phyloP scores from a whole-genome alignment of 78 protist species.

The Dictyostelium discoideum region DNA sequence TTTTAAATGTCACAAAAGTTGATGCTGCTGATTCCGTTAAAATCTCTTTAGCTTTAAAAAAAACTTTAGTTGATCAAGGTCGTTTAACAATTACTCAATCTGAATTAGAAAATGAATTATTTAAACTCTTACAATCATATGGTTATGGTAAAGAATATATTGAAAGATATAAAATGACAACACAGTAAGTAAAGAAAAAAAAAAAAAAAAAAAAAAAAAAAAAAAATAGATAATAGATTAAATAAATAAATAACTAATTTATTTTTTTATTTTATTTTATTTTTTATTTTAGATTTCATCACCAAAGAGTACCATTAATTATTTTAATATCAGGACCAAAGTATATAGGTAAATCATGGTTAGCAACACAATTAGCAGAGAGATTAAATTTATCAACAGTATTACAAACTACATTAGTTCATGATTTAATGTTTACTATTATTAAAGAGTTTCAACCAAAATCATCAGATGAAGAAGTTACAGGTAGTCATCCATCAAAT shows the following conservation, averaged over 20 bases:
- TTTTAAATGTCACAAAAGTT: slow-evolving; percentile 68
- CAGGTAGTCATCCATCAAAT: background rate
- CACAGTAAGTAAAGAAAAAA: slow-evolving; percentile 37
- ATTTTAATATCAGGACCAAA: slow-evolving; percentile 71
- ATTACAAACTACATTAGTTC: slow-evolving; percentile 67
- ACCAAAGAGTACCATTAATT: slow-evolving; percentile 75
- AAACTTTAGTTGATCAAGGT: slow-evolving; percentile 69
- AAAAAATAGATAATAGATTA: too few relatives aligned
- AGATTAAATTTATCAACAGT: slow-evolving; percentile 74
- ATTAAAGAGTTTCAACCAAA: slow-evolving; percentile 54
- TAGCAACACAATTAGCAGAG: slow-evolving; percentile 79
- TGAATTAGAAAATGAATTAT: slow-evolving; percentile 61
- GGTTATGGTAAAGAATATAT: slow-evolving; percentile 79
- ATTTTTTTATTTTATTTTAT: background rate
- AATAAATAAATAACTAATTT: background rate
- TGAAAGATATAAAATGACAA: slow-evolving; percentile 71
- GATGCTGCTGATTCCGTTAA: slow-evolving; percentile 81
- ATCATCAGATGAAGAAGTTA: background rate
- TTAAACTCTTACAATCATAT: slow-evolving; percentile 40
- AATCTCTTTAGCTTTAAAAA: slow-evolving; percentile 58
- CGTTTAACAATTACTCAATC: slow-evolving; percentile 45
- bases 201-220: background rate
- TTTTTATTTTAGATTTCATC: slow-evolving; percentile 36
- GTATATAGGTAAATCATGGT: slow-evolving; percentile 72
- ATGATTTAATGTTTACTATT: slow-evolving; percentile 64